Conservation (phyloP, 2,329 filamentous ascomycete genomes). For the Aspergillus terreus region DNA sequence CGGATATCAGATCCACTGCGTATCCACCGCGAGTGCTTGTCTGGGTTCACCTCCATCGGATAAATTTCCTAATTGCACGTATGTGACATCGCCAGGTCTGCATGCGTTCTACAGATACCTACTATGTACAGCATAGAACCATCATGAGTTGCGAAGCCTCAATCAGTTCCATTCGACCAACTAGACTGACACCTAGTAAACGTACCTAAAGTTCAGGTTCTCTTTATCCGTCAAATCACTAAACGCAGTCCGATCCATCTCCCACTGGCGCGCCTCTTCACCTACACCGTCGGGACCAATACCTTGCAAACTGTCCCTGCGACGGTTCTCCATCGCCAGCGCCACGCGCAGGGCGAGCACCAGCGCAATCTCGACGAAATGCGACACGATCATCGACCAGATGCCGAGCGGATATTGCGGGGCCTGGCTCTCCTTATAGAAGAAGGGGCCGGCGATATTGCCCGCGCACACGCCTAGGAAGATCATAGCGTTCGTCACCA, state of each 20-base stretch:
- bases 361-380: no score
- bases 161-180: background rate
- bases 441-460: conserved; percentile 27
- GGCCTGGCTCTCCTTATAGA: conserved; percentile 24
- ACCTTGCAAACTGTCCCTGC: no score
- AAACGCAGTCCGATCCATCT: conserved; percentile 42
- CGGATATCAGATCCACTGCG: background rate
- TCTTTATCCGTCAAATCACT: conserved; percentile 48
- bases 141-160: no score
- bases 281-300: background rate
- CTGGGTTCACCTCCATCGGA: background rate
- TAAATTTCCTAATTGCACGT: background rate
- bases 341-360: no score
- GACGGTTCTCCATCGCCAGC: no score
- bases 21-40: background rate
- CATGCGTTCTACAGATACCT: no score
- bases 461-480: conserved; percentile 13
- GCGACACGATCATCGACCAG: conserved; percentile 27
- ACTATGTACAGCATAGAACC: no score
- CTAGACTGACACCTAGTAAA: conserved; percentile 13
- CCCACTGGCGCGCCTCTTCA: conserved; percentile 9
- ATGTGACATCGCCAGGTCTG: no score
- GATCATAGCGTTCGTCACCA: background rate
- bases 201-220: conserved; percentile 37
- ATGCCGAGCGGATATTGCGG: conserved; percentile 22